Conservation (phyloP, 2,329 filamentous ascomycete species). For the Scleromitrula shiraiana region DNA sequence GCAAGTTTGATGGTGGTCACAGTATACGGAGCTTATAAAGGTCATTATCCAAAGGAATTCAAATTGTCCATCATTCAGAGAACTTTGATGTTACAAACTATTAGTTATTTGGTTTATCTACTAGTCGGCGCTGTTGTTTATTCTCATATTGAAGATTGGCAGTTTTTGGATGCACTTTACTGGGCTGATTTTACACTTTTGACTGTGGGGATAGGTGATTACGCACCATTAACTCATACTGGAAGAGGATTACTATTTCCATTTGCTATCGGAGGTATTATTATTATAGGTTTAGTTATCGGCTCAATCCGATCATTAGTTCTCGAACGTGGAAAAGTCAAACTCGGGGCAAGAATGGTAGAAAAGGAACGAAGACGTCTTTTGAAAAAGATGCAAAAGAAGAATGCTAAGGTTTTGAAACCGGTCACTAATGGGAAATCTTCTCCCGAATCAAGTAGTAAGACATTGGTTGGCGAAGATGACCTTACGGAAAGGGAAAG, state of each 20-base stretch:
- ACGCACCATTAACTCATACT: conserved; percentile 40
- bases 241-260: conserved; percentile 70
- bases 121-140: conserved; percentile 72
- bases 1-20: conserved; percentile 71
- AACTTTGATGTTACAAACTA: conserved; percentile 85
- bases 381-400: conserved; percentile 39
- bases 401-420: conserved; percentile 40
- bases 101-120: conserved; percentile 75
- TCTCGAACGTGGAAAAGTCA: conserved; percentile 47
- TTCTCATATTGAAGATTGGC: conserved; percentile 62
- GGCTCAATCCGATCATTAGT: conserved; percentile 65
- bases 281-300: conserved; percentile 77
- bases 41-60: conserved; percentile 73
- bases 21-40: conserved; percentile 62
- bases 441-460: neutral
- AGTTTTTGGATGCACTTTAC: conserved; percentile 70
- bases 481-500: conserved; percentile 45
- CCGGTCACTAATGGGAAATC: conserved; percentile 29
- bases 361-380: conserved; percentile 48
- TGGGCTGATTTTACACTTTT: conserved; percentile 69
- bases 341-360: conserved; percentile 48
- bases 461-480: neutral
- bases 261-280: conserved; percentile 74
- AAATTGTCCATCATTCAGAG: conserved; percentile 71
- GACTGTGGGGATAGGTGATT: conserved; percentile 57